Base-by-base conservation (phyloP, 2,329 filamentous ascomycete species). In the Myotisia sp. region DNA sequence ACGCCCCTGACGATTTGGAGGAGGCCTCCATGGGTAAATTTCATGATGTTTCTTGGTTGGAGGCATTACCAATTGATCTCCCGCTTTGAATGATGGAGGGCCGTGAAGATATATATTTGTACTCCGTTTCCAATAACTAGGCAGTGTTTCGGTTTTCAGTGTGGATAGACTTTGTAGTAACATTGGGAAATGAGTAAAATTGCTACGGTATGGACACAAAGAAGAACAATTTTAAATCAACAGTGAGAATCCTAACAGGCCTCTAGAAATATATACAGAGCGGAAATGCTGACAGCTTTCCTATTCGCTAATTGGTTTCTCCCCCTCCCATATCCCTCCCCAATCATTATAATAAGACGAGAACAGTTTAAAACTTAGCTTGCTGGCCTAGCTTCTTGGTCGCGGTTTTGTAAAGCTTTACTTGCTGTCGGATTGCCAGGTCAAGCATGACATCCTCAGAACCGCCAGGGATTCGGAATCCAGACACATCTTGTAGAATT, bases 361-460 rank as follows among this genome's bases (percentile, higher is more conserved):
- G n/a, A n/a, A n/a, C n/a, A n/a, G n/a, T 7, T 13, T 23, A 32
- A 6, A 32, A 14, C 13, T 24, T 32, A 8, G 29, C 19, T 16
- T 19, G 4, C 12, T 16, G 8, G 1, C 20, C 29, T 27, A 59
- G 42, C 36, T 50, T 50, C 41, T 50, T 49, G 31, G 50, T 48
- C 36, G 56, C 48, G 1, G 46, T 42, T 26, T 53, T 47, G 34
- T 74, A 82, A 30, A 79, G 70, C 62, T 82, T 81, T 23, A 79
- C 74, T 38, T 82, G 54, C 52, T 83, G 78, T 9, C 78, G 59
- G 2, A 83, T 67, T 1, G 74, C 72, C 26, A 83, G 56, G 54
- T 83, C 78, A 7, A 81, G 58, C 58, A 83, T 64, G 2, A 84
- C 77, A 50, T 84, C 79, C 50, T 84, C 79, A 4, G 70, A 75